Base-by-base conservation (phyloP, 352 stramenopile species). In the Aphanomyces euteiches region DNA sequence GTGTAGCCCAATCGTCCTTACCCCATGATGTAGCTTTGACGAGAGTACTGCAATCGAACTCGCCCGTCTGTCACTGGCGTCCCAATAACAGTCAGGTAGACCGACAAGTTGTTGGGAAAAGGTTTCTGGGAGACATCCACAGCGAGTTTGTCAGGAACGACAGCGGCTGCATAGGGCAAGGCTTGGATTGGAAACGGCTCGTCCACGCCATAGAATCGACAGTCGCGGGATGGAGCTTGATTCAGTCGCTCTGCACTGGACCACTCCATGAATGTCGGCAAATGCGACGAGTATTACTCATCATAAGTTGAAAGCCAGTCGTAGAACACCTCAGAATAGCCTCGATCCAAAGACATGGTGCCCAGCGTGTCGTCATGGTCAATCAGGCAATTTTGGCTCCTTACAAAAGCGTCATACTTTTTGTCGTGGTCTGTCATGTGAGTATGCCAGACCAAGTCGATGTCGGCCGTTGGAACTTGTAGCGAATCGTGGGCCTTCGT, bases 31-130 rank as follows among this genome's bases (percentile, higher is more conserved):
- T 60, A 40, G 3, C 36, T 70, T 12, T 70, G 48, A 37, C 54
- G 48, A 5, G 64, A 70, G 47, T 70, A 70, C 19, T 54, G 64
- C 64, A 56, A 37, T 10, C 64, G 64, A 7, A 70, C 64, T 37
- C 64, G 48, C 4, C 45, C 43, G 28, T 70, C 64, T 48, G 61
- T 61, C 37, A 70, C 64, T 6, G 64, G 64, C 15, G 64, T 70
- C 10, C 64, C 64, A 40, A 70, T 70, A 19, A 70, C 64, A 15
- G 64, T 40, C 7, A 70, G 34, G 39, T 70, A 61, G 37, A 70
- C 64, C 5, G 21, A 28, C 4, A 61, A 7, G 13, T 21, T 37
- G 15, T 28, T 37, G 54, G 43, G 43, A 15, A 48, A 15, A 8
- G 43, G 43, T 48, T 8, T 48, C 43, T 48, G 8, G 43, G 43